Conservation (phyloP, 768 basidiomycete species). For the Chlorophyllum brunneum region DNA sequence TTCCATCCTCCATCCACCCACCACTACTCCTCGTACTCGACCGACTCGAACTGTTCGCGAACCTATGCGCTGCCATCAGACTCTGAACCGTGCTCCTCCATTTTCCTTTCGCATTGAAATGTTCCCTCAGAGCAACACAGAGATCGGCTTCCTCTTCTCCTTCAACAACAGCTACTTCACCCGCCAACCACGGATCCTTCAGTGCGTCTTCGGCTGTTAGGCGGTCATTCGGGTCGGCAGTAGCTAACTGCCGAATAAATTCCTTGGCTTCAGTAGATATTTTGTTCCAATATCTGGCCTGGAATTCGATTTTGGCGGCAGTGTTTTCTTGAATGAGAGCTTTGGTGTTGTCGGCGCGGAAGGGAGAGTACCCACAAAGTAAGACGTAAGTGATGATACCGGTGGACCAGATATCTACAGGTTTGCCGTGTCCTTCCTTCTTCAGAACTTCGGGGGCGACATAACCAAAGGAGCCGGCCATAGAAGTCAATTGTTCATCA, state of each 20-base stretch:
- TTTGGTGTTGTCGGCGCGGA: slow-evolving; percentile 77
- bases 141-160: slow-evolving; percentile 71
- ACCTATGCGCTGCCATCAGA: slow-evolving; percentile 38
- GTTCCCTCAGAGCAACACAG: slow-evolving; percentile 64
- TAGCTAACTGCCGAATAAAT: slow-evolving; percentile 72
- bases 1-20: slow-evolving; percentile 23
- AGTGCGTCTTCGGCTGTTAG: slow-evolving; percentile 74
- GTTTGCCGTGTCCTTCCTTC: slow-evolving; percentile 82
- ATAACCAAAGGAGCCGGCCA: slow-evolving; percentile 85
- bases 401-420: slow-evolving; percentile 91
- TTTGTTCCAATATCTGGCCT: slow-evolving; percentile 93
- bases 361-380: slow-evolving; percentile 93
- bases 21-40: slow-evolving; percentile 14
- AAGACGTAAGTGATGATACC: slow-evolving; percentile 96
- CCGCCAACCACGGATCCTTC: slow-evolving; percentile 73
- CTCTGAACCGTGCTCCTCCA: slow-evolving; percentile 71
- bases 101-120: slow-evolving; percentile 72
- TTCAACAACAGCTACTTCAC: slow-evolving; percentile 36
- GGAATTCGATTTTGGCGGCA: slow-evolving; percentile 82
- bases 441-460: slow-evolving; percentile 87
- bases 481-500: slow-evolving; percentile 63
- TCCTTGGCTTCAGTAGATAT: slow-evolving; percentile 78
- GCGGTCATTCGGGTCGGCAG: slow-evolving; percentile 65
- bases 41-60: slow-evolving; percentile 24
- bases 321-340: slow-evolving; percentile 83